A percentile compares a stretch with the other conserved stretches of the same genome.
These are phyloP conservation scores for Starmerella stigmatis DNA, from an alignment of 805 yeast genomes.

Conservation along the genomic window DNA sequence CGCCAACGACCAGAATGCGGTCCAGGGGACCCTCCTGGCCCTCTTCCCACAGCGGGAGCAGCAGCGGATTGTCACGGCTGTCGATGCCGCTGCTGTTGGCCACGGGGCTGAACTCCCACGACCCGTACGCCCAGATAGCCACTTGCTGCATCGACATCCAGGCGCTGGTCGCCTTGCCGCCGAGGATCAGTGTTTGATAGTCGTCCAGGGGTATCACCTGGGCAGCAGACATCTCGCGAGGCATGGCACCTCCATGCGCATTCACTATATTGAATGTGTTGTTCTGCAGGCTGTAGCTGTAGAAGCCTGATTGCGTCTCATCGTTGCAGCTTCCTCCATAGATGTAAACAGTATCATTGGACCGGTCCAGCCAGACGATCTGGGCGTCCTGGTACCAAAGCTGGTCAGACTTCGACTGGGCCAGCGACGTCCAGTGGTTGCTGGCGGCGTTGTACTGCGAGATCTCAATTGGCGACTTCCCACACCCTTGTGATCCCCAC, in stretches of 20 bases:
- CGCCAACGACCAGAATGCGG: constrained; percentile 52
- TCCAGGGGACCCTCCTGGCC: constrained; percentile 13
- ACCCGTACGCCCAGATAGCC: constrained; percentile 57
- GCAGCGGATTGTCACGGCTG: constrained; percentile 44
- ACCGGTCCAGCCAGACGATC: constrained; percentile 26
- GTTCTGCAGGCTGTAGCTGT: constrained; percentile 21
- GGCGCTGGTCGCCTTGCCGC: constrained; percentile 52
- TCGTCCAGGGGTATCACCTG: constrained; percentile 17
- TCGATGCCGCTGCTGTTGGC: constrained; percentile 34
- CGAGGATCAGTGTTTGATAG: constrained; percentile 36
- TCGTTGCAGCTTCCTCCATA: constrained; percentile 29
- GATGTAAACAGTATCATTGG: constrained; percentile 23
- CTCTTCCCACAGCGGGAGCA: constrained; percentile 43
- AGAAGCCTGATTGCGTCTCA: constrained; percentile 20
- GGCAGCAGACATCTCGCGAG: constrained; percentile 25
- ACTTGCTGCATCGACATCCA: constrained; percentile 67
- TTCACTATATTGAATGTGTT: constrained; percentile 14
- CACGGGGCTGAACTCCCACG: constrained; percentile 51
- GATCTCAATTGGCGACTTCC: constrained; percentile 22
- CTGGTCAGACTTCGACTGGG: constrained; percentile 17
- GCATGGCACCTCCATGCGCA: constrained; percentile 17
- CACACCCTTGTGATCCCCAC: constrained; percentile 25
- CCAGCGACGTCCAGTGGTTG: constrained; percentile 23
- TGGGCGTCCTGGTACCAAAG: constrained; percentile 23
- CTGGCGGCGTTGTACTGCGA: constrained; percentile 19